Evolutionary conservation across 768 basidiomycete species (phyloP), one percentile per base, ranked within the genome.

Genomic region (Trametes cubensis): DNA sequence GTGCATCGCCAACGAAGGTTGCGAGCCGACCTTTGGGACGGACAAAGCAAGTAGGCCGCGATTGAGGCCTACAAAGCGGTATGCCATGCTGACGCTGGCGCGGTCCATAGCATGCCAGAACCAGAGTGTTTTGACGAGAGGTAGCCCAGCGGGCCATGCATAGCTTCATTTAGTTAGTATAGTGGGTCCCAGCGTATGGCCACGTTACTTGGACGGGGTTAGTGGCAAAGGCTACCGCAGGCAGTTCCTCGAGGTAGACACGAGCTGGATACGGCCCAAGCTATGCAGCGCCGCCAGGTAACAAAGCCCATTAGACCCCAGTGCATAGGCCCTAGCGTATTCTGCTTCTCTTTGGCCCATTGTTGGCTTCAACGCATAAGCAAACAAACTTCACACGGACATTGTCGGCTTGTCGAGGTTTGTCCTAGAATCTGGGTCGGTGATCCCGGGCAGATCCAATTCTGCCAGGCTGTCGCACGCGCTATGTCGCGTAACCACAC

Each of bases 31-130:
- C 58, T 59, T 59, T 59, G 58, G 18, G 23, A 21, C 28, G 20
- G 49, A 59, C 58, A 59, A 59, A 59, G 58, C 58, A 59, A 42
- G 49, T 11, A 41, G n/a, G 58, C 49, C 58, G 45, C 13, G 58
- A 26, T 15, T 34, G 41, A 41, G 21, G n/a, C 25, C 58, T 42
- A 59, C 58, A 59, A 59, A 59, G 58, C 49, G 49, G 41, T 20
- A 49, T 34, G 49, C 58, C 15, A 40, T 21, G 26, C 18, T 18
- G 17, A 14, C n/a, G 15, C 10, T 25, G 28, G 15, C 15, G 34
- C 6, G 11, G 30, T 21, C 39, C 30, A 53, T 53, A 11, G 51
- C 51, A 17, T 21, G 21, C 45, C 41, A 50, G 15, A n/a, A 13
- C 51, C n/a, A n/a, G n/a, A n/a, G n/a, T n/a, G n/a, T n/a, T n/a